These are phyloP conservation scores for Venturia effusa DNA, from an alignment of 2,329 filamentous ascomycete genomes.

Conservation along the genomic window DNA sequence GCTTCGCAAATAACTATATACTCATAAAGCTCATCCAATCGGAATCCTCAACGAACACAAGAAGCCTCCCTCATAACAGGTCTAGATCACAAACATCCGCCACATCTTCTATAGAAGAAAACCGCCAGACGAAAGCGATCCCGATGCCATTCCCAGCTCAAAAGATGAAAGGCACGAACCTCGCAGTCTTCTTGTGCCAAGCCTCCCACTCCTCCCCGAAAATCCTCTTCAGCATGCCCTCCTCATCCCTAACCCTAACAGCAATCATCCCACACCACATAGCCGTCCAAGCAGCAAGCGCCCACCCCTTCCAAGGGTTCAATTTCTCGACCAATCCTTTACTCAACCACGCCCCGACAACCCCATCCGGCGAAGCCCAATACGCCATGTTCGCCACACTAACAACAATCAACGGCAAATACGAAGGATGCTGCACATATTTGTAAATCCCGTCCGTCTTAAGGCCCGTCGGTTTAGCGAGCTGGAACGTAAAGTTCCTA, in stretches of 20 bases:
- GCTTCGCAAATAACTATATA: too few species aligned
- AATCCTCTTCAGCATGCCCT: slow-evolving; percentile 35
- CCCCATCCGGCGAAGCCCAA: not conserved
- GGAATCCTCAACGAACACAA: too few species aligned
- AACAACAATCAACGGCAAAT: slow-evolving; percentile 31
- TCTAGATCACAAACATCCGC: too few species aligned
- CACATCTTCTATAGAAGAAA: too few species aligned
- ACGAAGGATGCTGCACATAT: slow-evolving; percentile 44
- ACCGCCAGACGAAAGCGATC: too few species aligned
- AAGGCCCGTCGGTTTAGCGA: slow-evolving; percentile 36
- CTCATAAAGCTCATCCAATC: too few species aligned
- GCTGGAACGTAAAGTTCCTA: slow-evolving; percentile 42
- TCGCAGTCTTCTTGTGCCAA: slow-evolving; percentile 37
- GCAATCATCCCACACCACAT: slow-evolving; percentile 22
- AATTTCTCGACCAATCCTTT: not conserved
- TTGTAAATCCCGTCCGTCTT: slow-evolving; percentile 38
- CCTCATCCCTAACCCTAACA: slow-evolving; percentile 34
- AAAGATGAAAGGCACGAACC: slow-evolving; percentile 35
- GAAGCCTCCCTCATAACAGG: too few species aligned
- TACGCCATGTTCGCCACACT: slow-evolving; percentile 17
- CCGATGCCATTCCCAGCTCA: not conserved
- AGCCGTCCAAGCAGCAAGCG: not conserved
- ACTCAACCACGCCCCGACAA: not conserved
- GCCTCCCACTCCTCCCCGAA: slow-evolving; percentile 40
- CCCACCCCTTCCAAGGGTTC: not conserved